These are phyloP conservation scores for Yarrowia porcina DNA, from an alignment of 805 yeast genomes.

Conservation along the genomic window DNA sequence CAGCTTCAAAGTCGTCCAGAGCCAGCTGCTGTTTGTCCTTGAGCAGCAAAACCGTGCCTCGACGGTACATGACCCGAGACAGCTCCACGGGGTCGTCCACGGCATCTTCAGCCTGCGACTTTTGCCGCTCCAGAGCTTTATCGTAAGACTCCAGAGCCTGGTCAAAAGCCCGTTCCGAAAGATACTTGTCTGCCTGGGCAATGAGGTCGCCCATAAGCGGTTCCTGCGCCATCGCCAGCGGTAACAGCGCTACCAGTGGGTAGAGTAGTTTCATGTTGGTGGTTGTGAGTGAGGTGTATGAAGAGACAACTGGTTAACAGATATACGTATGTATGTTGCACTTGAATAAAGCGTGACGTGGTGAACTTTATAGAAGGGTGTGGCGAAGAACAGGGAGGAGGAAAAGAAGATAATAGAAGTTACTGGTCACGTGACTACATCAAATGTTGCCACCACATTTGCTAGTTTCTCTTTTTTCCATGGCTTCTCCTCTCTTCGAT, in stretches of 20 bases:
- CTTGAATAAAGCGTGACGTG: conserved; percentile 16
- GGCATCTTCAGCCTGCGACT: conserved; percentile 6
- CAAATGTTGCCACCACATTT: too few relatives aligned
- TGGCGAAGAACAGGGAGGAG: not conserved
- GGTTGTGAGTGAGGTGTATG: not conserved
- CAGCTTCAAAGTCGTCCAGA: conserved; percentile 38
- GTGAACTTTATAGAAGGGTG: not conserved
- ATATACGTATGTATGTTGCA: too few relatives aligned
- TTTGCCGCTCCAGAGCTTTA: conserved; percentile 36
- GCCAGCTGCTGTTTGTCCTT: conserved; percentile 21
- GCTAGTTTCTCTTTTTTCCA: too few relatives aligned
- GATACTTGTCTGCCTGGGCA: conserved; percentile 39
- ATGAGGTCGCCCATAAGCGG: conserved; percentile 22
- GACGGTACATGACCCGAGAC: conserved; percentile 16
- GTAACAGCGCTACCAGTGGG: conserved; percentile 19
- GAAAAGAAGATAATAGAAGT: not conserved
- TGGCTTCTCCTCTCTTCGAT: too few relatives aligned
- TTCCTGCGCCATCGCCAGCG: conserved; percentile 15
- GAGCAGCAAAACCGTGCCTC: conserved; percentile 20
- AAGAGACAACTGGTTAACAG: not conserved
- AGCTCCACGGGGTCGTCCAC: conserved; percentile 15
- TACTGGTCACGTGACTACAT: not conserved
- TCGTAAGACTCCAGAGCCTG: conserved; percentile 41
- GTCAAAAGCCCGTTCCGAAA: conserved; percentile 37
- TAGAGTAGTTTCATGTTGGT: conserved; percentile 1